A percentile compares a stretch with the other conserved stretches of the same genome.
phyloP scores from a whole-genome alignment of 768 basidiomycete genomes.

The Hypholoma fasciculare region DNA sequence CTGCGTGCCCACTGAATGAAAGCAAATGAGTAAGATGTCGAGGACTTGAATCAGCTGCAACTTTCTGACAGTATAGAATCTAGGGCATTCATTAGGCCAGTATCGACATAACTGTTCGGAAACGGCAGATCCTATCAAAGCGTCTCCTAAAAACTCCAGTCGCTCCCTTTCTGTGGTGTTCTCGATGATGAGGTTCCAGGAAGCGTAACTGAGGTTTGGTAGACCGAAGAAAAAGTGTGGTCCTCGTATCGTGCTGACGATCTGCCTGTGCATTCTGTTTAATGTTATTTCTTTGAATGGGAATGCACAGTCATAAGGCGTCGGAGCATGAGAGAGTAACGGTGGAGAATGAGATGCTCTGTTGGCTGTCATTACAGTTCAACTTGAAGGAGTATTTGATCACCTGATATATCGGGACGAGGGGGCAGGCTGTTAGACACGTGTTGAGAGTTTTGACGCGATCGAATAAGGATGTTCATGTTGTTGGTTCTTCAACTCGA shows the following conservation, averaged over 20 bases:
- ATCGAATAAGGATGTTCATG: slow-evolving; percentile 13
- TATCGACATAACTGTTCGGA: slow-evolving; percentile 36
- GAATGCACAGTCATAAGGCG: background rate
- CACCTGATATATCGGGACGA: slow-evolving; percentile 1
- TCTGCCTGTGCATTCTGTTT: slow-evolving; percentile 16
- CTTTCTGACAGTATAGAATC: slow-evolving; percentile 33
- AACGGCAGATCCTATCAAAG: slow-evolving; percentile 42
- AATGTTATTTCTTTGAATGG: slow-evolving; percentile 3
- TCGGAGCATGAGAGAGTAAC: too few relatives aligned
- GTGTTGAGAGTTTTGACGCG: slow-evolving; percentile 29
- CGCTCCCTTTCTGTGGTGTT: slow-evolving; percentile 33
- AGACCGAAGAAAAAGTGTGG: slow-evolving; percentile 27
- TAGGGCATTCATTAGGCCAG: slow-evolving; percentile 30
- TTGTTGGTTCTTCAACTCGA: slow-evolving; percentile 7
- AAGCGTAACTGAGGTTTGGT: slow-evolving; percentile 27
- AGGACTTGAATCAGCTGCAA: background rate
- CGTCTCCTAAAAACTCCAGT: slow-evolving; percentile 49
- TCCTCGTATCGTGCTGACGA: slow-evolving; percentile 18
- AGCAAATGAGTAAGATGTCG: background rate
- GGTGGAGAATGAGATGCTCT: too few relatives aligned
- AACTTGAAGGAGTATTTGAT: background rate
- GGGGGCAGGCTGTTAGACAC: slow-evolving; percentile 12
- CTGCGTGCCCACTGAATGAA: slow-evolving; percentile 15
- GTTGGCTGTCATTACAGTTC: too few relatives aligned
- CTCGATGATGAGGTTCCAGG: slow-evolving; percentile 27